Evolutionary conservation across 2,329 filamentous ascomycete species (phyloP), one percentile per base, ranked within the genome.

Genomic region (Diplodia mutila): DNA sequence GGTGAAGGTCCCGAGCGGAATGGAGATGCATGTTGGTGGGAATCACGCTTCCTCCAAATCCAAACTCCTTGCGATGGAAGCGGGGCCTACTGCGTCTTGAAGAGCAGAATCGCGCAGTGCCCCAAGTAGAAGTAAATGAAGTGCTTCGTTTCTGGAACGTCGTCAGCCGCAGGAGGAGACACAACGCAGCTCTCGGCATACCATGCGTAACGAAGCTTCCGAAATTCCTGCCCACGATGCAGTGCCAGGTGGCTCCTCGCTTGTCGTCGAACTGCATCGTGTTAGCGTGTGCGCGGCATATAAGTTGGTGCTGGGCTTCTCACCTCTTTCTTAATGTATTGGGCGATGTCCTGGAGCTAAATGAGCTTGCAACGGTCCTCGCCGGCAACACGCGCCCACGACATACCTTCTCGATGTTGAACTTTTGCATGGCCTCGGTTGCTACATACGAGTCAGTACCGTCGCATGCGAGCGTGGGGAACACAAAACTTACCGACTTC

Each of bases 121-220:
- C 95, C 95, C 69, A 99, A 91, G 84, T 99, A 99, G 85, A 99
- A 99, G 85, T 99, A 99, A 80, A 99, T 97, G 85, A 99, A 99
- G 82, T 99, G 95, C 84, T 98, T 98, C 32, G 95, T 98, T 82
- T 98, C 95, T 97, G 83, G 46, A 51, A 9, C 3, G 34, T 4
- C 6, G 27, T 77, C 39, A 76, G 76, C 53, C 76, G 66, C 46
- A 57, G 34, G 14, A 18, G 49, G n/a, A 54, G 21, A 53, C 29
- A 27, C 23, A 37, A 21, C 29, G 25, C 54, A 21, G 12, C 23
- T 21, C 27, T 11, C 32, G 37, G 70, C 87, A 69, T 87, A 97
- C 94, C 94, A 77, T 99, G 95, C 49, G 95, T 99, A 63, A 99
- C 95, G 75, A 98, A 99, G 83, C 94, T 98, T 74, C 95, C 95